Evolutionary conservation across 192 early-diverging fungal species (phyloP), one percentile per base, ranked within the genome.

Genomic region (Phlyctochytrium bullatum): DNA sequence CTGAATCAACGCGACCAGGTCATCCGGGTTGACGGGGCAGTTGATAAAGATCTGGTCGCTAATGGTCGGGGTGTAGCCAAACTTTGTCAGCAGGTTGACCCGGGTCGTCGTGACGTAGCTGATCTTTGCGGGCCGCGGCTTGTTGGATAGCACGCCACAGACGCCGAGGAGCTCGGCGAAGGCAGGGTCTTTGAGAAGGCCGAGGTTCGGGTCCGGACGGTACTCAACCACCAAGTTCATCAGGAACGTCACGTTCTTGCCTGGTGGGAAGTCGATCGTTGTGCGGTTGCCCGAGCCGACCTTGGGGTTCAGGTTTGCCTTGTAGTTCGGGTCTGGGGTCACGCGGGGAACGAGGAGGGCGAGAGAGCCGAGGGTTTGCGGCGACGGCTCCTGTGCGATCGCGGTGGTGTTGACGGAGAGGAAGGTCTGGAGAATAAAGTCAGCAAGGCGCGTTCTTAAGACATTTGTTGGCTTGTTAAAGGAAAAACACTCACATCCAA

Each of bases 151-250:
- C 29, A 76, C 67, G n/a, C 67, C 67, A 54, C 75, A 76, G 25
- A 69, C 71, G 25, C 59, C 65, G 6, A 72, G 71, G 34, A 76
- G 30, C 51, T 73, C 65, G 31, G 62, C 52, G 6, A 76, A 33
- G 24, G 71, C 71, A 1, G 75, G 75, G 57, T 76, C 75, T 25
- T 28, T 27, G 29, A 73, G 29, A n/a, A 76, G 36, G 4, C 66
- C 70, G 1, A 59, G 34, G 23, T 67, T 27, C 33, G 71, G 71
- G 27, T 61, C 62, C 36, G 61, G 66, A 3, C 61, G 56, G 54
- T 73, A 76, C 28, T 62, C 32, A 29, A 76, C 50, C 2, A 64
- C 47, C 36, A 76, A 73, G 25, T 47, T 67, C 66, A 76, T 66
- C 20, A 61, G 36, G 67, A 69, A 73, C 47, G 66, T 56, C 10